Evolutionary conservation across 192 early-diverging fungal species (phyloP), one percentile per base, ranked within the genome.

Genomic region (Umbelopsis vinacea): DNA sequence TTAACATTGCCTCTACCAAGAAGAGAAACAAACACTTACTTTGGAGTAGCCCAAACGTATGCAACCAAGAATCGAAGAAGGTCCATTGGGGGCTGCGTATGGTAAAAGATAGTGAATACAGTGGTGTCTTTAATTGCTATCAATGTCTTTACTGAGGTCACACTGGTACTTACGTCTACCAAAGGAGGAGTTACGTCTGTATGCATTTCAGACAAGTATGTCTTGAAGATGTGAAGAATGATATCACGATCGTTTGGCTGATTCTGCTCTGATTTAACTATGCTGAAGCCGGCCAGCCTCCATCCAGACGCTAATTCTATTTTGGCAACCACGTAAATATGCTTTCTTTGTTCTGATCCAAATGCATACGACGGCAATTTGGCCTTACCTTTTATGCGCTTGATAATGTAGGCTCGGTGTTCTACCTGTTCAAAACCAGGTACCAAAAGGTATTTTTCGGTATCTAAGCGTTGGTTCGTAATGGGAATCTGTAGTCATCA

Each of bases 181-280:
- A 63, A 19, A 29, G 57, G 57, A 19, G 57, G 57, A 63, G 57
- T 63, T 17, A 63, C 57, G 26, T 63, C 57, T n/a, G 57, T 63
- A 14, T 63, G 57, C 57, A 63, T 63, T 38, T 63, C 57, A 63
- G 57, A 63, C 57, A 63, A 35, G n/a, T 63, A 63, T 35, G 57
- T 63, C 57, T 63, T 63, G 8, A 63, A 22, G 17, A 63, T 63
- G 33, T 63, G 57, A 17, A 63, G 19, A 19, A 63, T 12, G 35
- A 63, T 63, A 63, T 63, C 57, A 17, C 57, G 57, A 63, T 63
- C 57, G 26, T 22, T 37, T 37, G 57, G 57, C 14, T 63, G 57
- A 33, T 63, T 63, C 0, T 26, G 26, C 33, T 63, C 57, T 63
- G 57, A 63, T 63, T 63, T 63, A 33, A 63, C 57, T 37, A 63